Base-by-base conservation (phyloP, 2,329 filamentous ascomycete species). In the Diaporthe helianthi region DNA sequence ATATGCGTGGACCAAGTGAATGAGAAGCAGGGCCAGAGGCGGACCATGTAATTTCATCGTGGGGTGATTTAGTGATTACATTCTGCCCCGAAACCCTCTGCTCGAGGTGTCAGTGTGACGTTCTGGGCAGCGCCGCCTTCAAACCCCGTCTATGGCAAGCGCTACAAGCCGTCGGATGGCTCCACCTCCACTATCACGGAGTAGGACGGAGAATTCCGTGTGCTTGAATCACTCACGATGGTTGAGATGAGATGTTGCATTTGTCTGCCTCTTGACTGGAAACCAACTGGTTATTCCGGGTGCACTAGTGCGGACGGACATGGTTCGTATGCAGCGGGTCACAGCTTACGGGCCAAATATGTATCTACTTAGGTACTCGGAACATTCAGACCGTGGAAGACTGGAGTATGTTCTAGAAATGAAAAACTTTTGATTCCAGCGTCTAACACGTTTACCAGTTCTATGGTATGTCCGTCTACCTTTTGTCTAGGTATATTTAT, bases 401-500 rank as follows among this genome's bases (percentile, higher is more conserved):
- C 12, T 13, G 22, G 22, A 0, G 9, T 47, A 36, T 17, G 13
- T 49, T 26, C 44, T 36, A 36, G 15, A 36, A 1, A 63, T 4
- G 7, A n/a, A 26, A 47, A 49, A 63, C 58, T 63, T 49, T 63
- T 63, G 44, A 49, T 63, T 63, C n/a, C 19, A 36, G n/a, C 36
- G 44, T 63, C 41, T 63, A 63, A 15, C 58, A 63, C 44, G 17
- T 49, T 9, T 63, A 33, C 41, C 58, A 36, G n/a, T 63, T 63
- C 58, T 63, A 63, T 49, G 44, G 55, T 60, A 1, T 36, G 24
- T 46, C 38, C 36, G 17, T 49, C 41, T 61, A 12, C 33, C 29
- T 61, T 46, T 13, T 31, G 41, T 61, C 12, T 47, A 33, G 24
- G 36, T 15, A 7, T 7, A 12, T 15, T 3, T 7, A 12, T 61